Evolutionary conservation across 345 rosid genomes (phyloP).

Genomic region (Turnera subulata): DNA sequence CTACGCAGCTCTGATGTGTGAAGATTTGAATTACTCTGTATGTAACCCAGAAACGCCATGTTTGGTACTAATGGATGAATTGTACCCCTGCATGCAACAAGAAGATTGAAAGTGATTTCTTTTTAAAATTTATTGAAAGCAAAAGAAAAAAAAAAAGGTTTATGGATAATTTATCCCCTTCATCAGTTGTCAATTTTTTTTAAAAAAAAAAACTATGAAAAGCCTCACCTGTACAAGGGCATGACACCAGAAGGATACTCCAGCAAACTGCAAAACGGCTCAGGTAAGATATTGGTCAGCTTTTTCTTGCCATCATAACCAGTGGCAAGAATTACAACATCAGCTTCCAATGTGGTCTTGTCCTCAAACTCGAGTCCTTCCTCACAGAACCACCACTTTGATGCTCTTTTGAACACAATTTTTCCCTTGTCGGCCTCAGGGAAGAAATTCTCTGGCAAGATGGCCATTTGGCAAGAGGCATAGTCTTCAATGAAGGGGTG

Average conservation of each 20-base stretch:
- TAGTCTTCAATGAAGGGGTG: slow-evolving; percentile 86
- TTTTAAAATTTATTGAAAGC: no score
- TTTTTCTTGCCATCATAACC: slow-evolving; percentile 82
- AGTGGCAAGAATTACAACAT: slow-evolving; percentile 76
- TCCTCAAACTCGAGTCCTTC: slow-evolving; percentile 76
- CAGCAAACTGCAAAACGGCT: slow-evolving; percentile 59
- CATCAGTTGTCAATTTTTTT: no score
- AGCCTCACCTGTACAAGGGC: slow-evolving; percentile 66
- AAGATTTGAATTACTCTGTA: slow-evolving; percentile 73
- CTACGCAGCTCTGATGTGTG: slow-evolving; percentile 78
- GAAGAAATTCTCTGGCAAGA: slow-evolving; percentile 74
- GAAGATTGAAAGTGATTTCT: neutral
- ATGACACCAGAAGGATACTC: slow-evolving; percentile 56
- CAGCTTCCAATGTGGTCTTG: slow-evolving; percentile 52
- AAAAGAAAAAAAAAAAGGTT: no score
- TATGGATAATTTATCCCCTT: no score
- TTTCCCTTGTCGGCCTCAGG: slow-evolving; percentile 73
- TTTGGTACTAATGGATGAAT: slow-evolving; percentile 80
- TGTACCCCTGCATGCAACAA: slow-evolving; percentile 50
- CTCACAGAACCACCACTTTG: slow-evolving; percentile 71
- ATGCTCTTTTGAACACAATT: slow-evolving; percentile 58
- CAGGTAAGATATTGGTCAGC: slow-evolving; percentile 67
- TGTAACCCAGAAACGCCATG: slow-evolving; percentile 70
- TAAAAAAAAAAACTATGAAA: neutral
- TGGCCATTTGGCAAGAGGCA: slow-evolving; percentile 97